Conservation (phyloP, 78 protist species). For the Capsaspora owczarzaki region DNA sequence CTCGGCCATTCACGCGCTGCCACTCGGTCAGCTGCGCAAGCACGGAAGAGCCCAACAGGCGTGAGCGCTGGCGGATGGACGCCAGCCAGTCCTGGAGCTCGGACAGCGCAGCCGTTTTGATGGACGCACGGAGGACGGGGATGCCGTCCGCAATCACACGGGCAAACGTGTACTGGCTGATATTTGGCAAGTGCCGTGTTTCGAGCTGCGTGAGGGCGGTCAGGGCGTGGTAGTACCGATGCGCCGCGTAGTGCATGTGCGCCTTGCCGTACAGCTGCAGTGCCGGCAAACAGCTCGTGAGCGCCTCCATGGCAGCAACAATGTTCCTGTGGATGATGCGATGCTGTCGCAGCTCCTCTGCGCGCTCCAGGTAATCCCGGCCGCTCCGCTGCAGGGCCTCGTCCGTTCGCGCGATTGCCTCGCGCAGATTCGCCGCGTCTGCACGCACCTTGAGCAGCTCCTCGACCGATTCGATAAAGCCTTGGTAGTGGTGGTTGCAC, state of each 20-base stretch:
- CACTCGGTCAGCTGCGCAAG: no score
- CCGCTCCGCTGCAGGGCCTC: not conserved
- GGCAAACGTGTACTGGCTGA: not conserved
- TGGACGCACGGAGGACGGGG: not conserved
- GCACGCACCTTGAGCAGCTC: not conserved
- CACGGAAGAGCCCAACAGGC: no score
- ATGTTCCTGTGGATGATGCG: not conserved
- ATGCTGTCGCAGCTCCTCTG: not conserved
- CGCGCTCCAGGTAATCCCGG: not conserved
- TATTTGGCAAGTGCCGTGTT: not conserved
- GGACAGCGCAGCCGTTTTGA: not conserved
- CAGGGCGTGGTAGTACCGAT: not conserved
- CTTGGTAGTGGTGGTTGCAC: slow-evolving; percentile 5
- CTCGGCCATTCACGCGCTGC: no score
- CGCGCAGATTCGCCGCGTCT: not conserved
- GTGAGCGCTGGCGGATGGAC: not conserved
- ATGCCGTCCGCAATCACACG: not conserved
- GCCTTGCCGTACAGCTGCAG: not conserved
- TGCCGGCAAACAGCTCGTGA: not conserved
- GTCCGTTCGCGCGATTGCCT: not conserved
- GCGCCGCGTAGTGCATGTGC: not conserved
- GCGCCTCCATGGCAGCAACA: not conserved
- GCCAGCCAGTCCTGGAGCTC: slow-evolving; percentile 3
- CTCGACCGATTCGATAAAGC: not conserved
- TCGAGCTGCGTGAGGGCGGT: not conserved